Base-by-base conservation (phyloP, 345 rosid genomes). In the Boechera stricta region DNA sequence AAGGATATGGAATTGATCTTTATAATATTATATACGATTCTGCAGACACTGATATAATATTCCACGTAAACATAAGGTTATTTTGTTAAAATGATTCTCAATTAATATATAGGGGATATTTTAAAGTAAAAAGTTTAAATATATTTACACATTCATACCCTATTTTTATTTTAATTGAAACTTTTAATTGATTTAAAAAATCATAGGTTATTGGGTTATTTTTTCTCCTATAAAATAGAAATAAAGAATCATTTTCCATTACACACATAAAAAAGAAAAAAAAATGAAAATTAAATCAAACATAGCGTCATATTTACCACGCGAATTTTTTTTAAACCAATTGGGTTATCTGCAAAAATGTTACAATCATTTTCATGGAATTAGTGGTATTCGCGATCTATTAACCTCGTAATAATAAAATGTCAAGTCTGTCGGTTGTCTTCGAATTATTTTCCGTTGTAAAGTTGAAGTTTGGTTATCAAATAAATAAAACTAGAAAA, bases 341-440 rank as follows among this genome's bases (percentile, higher is more conserved):
- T 60, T 28, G 60, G 63, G 6, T 38, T 62, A 51, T 13, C 29
- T 0, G 69, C 48, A 48, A 13, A 24, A 18, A 41, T 31, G 31
- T 12, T 55, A 21, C 39, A 6, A 65, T 64, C 29, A 44, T 10
- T 64, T 64, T 64, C 49, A 44, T 44, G 77, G 32, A 42, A 21
- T 1, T 53, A 26, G 55, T 42, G 36, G 36, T 64, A 73, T 51
- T 64, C 24, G 35, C 39, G 16, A 44, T 64, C 42, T 55, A 29
- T 13, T 31, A 64, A 42, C 63, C 36, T 73, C 52, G 64, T 42
- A 28, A 53, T 29, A 31, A 64, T 42, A 41, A 18, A 13, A 5
- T 55, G 78, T 67, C 67, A 64, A 64, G 66, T 33, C 7, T 66
- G 78, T 67, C 67, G 73, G 73, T 12, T 57, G 31, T 51, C 73